phyloP scores from a whole-genome alignment of 2,329 filamentous ascomycete genomes.

The Aspergillus novoparasiticus region DNA sequence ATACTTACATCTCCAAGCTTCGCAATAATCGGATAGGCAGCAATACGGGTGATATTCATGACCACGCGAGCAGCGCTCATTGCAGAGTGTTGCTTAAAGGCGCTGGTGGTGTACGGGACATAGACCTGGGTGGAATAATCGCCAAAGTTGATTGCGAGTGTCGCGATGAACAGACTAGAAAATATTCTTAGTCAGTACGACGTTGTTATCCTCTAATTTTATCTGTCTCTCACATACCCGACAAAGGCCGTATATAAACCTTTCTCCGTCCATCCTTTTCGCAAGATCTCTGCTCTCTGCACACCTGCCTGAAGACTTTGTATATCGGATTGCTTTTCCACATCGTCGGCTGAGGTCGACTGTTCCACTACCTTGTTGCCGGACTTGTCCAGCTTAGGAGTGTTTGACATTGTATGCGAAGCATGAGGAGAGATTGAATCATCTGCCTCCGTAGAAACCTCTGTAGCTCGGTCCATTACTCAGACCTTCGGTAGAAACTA shows the following conservation, averaged over 20 bases:
- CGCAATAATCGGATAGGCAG: conserved; percentile 30
- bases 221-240: conserved; percentile 5
- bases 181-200: background rate
- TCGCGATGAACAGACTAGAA: conserved; percentile 21
- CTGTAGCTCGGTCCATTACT: background rate
- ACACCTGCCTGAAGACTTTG: conserved; percentile 25
- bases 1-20: conserved; percentile 26
- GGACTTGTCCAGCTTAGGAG: background rate
- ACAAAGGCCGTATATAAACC: conserved; percentile 22
- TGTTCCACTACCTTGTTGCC: background rate
- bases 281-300: conserved; percentile 21
- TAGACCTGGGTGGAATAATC: conserved; percentile 28
- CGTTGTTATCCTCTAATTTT: fast-evolving
- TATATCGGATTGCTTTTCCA: conserved; percentile 12
- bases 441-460: background rate
- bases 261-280: conserved; percentile 23
- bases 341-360: background rate
- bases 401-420: background rate
- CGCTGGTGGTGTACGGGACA: conserved; percentile 25
- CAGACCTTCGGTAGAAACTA: background rate
- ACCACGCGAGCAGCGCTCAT: conserved; percentile 28
- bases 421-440: background rate
- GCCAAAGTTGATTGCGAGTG: conserved; percentile 23
- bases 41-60: conserved; percentile 26
- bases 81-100: conserved; percentile 28